A percentile compares a stretch with the other conserved stretches of the same genome.
These are phyloP conservation scores for Neurospora cerealis DNA, from an alignment of 495 filamentous ascomycete genomes.

Conservation along the genomic window DNA sequence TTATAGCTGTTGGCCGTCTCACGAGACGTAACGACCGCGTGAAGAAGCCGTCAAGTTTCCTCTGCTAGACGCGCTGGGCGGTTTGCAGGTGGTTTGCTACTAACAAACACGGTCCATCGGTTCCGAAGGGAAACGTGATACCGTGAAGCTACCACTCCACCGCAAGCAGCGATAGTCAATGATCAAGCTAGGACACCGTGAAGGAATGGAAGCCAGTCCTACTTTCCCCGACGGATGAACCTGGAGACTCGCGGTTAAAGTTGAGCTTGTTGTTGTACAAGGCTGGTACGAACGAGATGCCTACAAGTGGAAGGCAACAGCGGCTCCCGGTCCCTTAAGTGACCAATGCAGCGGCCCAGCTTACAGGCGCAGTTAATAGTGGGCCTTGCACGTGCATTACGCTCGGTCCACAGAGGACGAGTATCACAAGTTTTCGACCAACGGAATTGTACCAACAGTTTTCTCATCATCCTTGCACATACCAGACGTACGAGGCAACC, in stretches of 20 bases:
- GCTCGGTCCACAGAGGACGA: no score
- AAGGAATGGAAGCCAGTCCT: neutral
- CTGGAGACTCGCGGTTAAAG: neutral
- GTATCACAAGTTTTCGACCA: neutral
- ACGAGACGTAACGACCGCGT: neutral
- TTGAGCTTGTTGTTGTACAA: neutral
- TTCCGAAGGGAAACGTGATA: neutral
- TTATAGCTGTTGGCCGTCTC: neutral
- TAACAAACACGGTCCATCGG: neutral
- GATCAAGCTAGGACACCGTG: neutral
- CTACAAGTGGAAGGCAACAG: neutral
- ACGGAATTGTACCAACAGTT: neutral
- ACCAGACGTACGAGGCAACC: neutral
- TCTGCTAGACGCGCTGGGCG: neutral
- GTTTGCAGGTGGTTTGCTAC: neutral
- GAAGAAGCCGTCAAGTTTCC: neutral
- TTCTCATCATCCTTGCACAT: neutral
- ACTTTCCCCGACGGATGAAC: neutral
- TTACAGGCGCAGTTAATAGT: neutral
- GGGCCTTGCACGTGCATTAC: neutral
- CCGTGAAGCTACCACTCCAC: neutral
- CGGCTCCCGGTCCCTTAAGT: neutral
- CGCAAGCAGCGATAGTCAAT: neutral
- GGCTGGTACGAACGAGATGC: neutral
- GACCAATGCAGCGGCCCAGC: neutral